Evolutionary conservation across 1,284 basidiomycete species (phyloP), one percentile per base, ranked within the genome.

Genomic region (Cystobasidiaceae sp.): DNA sequence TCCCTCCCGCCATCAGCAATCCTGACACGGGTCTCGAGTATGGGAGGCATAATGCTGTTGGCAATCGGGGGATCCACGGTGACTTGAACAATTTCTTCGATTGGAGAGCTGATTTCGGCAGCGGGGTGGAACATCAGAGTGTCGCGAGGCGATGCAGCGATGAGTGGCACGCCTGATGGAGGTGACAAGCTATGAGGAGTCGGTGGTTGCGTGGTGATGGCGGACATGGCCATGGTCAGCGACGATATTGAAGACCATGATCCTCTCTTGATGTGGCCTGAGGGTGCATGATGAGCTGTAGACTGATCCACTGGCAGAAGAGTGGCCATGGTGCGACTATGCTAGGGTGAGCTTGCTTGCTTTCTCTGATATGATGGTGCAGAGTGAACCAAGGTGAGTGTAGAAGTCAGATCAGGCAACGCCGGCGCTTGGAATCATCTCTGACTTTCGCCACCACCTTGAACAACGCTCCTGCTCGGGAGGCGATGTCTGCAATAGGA

Each of bases 61-160:
- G n/a, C 39, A 8, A 64, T 50, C 23, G 61, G 61, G 33, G 51
- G 41, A n/a, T 52, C 51, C 6, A 54, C 37, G 28, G 56, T 21
- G 43, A 64, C 44, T 32, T 64, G 50, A 3, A 46, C 21, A 21
- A 64, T 52, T 11, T 46, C 51, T 41, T 55, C 25, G 30, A 64
- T 64, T 17, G 44, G 28, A 34, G 56, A 64, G 30, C 51, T 55
- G 43, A 64, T 55, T 33, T 64, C 61, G 19, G 51, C 33, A 17
- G 51, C 25, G 6, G 61, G 51, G 32, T 64, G 33, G 52, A 34
- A 64, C 37, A 37, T 51, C 39, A 64, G 52, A 2, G 51, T 30
- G 19, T 64, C 61, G 19, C 49, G 43, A 49, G 61, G 61, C 15
- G 61, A 64, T n/a, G 52, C 51, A n/a, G 41, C 52, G 9, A 64